Conservation (phyloP, 1,284 basidiomycete genomes). For the Pyrrhoderma lamaoense region DNA sequence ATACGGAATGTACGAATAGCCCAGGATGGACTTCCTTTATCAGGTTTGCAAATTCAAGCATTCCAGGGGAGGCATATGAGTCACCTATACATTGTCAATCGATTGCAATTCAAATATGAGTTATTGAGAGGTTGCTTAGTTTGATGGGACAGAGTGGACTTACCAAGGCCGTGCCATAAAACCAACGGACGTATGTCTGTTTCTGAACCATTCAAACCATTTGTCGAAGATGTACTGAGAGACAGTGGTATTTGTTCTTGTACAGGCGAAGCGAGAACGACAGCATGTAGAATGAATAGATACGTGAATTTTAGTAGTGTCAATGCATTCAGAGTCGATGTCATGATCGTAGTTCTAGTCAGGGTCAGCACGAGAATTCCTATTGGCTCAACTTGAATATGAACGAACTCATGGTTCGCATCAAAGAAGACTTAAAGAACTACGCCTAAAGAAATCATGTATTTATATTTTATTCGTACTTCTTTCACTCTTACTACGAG, state of each 20-base stretch:
- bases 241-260: conserved; percentile 1
- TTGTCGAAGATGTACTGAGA: conserved; percentile 17
- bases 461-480: no score
- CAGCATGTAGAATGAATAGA: not conserved
- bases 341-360: no score
- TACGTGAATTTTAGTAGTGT: not conserved
- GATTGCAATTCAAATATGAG: not conserved
- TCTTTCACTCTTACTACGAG: no score
- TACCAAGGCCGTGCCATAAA: conserved; percentile 91
- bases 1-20: conserved; percentile 81
- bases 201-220: not conserved
- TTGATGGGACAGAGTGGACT: conserved; percentile 29
- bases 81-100: conserved; percentile 37
- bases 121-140: conserved; percentile 21
- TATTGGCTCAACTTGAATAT: no score
- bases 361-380: no score
- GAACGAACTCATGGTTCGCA: no score
- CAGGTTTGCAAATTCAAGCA: conserved; percentile 58
- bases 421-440: no score
- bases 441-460: no score
- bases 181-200: conserved; percentile 60
- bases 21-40: conserved; percentile 70
- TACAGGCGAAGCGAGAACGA: no score
- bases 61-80: conserved; percentile 56
- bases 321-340: no score